Base-by-base conservation (phyloP, 164 flowering plant species). In the Dillenia suffruticosa region DNA sequence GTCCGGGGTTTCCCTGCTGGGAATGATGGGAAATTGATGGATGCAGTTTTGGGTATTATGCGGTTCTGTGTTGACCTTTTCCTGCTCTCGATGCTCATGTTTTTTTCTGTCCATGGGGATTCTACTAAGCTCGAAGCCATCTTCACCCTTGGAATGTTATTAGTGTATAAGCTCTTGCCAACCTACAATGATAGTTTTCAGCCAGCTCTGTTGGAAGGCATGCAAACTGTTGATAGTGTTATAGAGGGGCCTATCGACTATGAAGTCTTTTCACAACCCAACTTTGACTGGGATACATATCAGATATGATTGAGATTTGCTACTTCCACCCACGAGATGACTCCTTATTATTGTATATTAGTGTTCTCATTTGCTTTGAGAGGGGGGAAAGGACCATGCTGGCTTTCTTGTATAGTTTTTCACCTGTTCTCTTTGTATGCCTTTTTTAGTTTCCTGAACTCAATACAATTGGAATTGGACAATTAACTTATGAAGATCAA, bases 1-100 rank as follows among this genome's bases (percentile, higher is more conserved):
- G 96, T 95, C 15, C 83, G 94, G 51, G 99, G 99, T 12, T 95
- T 89, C 70, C 97, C 99, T 59, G 89, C 97, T 16, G 96, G 97
- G 58, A 95, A 89, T 67, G 99, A 95, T 68, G 99, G 99, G 52
- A 95, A 77, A 79, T 76, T 95, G 81, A 88, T 95, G 93, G 97
- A 95, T 72, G 88, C 84, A 13, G 99, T 95, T 0, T 66, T 92
- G 75, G 53, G 80, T 67, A 82, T 89, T 72, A 94, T 94, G 99
- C 78, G 96, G 47, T 82, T 95, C 78, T 94, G 92, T 56, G 89
- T 88, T 26, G 97, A 91, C 71, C 63, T 92, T 56, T 91, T 88
- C 74, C 94, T 95, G 52, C 61, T 92, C n/a, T 81, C 88, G 1
- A 95, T 95, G 99, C 90, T 95, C 12, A 57, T 92, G 71, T 95